Conservation (phyloP, 805 yeast species). For the Ogataea philodendri region DNA sequence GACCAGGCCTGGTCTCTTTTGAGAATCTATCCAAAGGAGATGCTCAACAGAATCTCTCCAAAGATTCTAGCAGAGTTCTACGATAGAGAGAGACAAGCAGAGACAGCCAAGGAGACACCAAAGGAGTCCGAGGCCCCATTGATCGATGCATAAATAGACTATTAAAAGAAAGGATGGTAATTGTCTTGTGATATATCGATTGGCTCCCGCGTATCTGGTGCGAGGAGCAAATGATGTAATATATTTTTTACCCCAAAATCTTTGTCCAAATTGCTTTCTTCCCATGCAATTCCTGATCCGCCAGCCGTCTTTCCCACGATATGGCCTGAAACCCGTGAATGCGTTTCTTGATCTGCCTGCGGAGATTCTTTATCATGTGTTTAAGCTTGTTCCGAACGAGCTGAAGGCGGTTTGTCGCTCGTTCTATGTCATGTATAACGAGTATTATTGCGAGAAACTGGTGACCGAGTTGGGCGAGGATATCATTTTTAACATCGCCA, state of each 20-base stretch:
- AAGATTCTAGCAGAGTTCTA: conserved; percentile 94
- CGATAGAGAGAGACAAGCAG: conserved; percentile 76
- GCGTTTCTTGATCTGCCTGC: conserved; percentile 30
- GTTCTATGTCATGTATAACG: conserved; percentile 51
- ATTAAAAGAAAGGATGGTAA: not conserved
- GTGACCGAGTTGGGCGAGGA: conserved; percentile 31
- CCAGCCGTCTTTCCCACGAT: conserved; percentile 15
- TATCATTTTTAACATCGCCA: conserved; percentile 23
- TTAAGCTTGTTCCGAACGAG: conserved; percentile 30
- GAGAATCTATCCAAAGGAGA: conserved; percentile 98
- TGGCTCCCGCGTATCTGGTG: not conserved
- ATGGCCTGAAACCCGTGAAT: conserved; percentile 12
- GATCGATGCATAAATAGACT: conserved; percentile 23
- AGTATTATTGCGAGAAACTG: conserved; percentile 40
- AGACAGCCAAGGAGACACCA: conserved; percentile 34
- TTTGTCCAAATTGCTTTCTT: not conserved
- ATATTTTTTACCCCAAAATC: not conserved
- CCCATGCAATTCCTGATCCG: conserved; percentile 16
- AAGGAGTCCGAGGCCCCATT: conserved; percentile 26
- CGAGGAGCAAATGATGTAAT: conserved; percentile 12
- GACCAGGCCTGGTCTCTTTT: conserved; percentile 98
- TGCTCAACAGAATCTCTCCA: conserved; percentile 97
- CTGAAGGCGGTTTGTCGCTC: conserved; percentile 30
- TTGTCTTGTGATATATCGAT: too few species aligned
- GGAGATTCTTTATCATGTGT: conserved; percentile 29